Percentiles rank a stretch among this genome's conserved stretches.
phyloP scores from a whole-genome alignment of 768 basidiomycete species.

The Phaeotremella fagi region DNA sequence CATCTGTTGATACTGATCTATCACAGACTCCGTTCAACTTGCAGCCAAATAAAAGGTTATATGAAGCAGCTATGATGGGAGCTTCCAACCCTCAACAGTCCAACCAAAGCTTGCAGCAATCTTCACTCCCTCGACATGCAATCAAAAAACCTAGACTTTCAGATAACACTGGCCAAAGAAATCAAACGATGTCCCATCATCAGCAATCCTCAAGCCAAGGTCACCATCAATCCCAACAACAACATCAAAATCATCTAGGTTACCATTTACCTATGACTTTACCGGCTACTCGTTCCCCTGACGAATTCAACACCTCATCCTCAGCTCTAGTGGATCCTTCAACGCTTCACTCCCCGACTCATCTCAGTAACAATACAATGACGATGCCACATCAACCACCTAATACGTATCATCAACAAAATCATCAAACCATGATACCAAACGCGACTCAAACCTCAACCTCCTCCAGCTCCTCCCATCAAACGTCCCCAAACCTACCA shows the following conservation, averaged over 20 bases:
- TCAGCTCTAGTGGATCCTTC: not conserved
- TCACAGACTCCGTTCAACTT: constrained; percentile 8
- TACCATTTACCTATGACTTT: not conserved
- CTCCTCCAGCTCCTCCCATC: not conserved
- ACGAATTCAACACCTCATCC: not conserved
- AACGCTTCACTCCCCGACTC: not conserved
- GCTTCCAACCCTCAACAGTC: not conserved
- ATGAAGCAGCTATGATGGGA: not conserved
- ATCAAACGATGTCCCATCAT: not conserved
- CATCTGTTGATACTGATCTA: not conserved
- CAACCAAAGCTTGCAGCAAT: not conserved
- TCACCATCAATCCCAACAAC: constrained; percentile 1
- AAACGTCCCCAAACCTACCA: not conserved
- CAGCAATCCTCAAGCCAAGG: not conserved
- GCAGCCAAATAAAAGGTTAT: constrained; percentile 6
- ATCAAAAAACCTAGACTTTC: constrained; percentile 17
- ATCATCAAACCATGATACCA: constrained; percentile 1
- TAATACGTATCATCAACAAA: constrained; percentile 11
- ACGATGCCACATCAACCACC: constrained; percentile 5
- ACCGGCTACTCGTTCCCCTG: not conserved
- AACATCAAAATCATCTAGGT: not conserved
- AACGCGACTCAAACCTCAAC: constrained; percentile 3
- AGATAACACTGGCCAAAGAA: not conserved
- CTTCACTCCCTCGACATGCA: not conserved
- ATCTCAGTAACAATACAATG: constrained; percentile 6